Conservation (phyloP, 495 filamentous ascomycete genomes). For the Penicillium psychrofluorescens region DNA sequence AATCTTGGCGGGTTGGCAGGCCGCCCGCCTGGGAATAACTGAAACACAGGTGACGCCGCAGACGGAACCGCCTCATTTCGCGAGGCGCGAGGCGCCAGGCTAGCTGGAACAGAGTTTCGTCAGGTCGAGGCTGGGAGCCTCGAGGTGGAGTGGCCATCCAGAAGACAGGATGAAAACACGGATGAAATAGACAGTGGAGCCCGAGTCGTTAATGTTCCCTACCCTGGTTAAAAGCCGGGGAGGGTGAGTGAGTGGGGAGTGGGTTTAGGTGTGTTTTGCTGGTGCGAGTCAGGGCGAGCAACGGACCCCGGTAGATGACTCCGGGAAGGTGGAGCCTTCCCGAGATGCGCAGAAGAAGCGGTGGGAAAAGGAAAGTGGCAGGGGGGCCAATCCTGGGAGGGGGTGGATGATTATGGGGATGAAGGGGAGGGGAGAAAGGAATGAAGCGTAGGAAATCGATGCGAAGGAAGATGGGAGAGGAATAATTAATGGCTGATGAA, state of each 20-base stretch:
- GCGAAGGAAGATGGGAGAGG: no score
- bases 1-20: no score
- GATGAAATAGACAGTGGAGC: background rate
- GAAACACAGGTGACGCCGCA: no score
- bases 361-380: background rate
- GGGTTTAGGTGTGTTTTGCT: background rate
- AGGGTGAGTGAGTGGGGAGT: background rate
- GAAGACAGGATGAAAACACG: background rate
- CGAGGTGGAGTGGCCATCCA: background rate
- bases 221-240: slow-evolving; percentile 7
- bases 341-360: slow-evolving; percentile 1
- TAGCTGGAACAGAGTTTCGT: no score
- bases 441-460: no score
- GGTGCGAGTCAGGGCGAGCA: background rate
- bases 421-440: background rate
- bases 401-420: background rate
- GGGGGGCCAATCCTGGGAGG: background rate
- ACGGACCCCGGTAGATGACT: slow-evolving; percentile 10
- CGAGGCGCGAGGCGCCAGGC: no score
- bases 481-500: no score
- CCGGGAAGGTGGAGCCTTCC: slow-evolving; percentile 13
- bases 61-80: no score
- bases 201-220: slow-evolving; percentile 17
- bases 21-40: no score
- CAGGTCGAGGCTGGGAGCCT: background rate